Percentiles rank a stretch among this genome's conserved stretches.
Conservation (phyloP, 1,139 yeast genomes). For the Magnusiomyces sp. region DNA sequence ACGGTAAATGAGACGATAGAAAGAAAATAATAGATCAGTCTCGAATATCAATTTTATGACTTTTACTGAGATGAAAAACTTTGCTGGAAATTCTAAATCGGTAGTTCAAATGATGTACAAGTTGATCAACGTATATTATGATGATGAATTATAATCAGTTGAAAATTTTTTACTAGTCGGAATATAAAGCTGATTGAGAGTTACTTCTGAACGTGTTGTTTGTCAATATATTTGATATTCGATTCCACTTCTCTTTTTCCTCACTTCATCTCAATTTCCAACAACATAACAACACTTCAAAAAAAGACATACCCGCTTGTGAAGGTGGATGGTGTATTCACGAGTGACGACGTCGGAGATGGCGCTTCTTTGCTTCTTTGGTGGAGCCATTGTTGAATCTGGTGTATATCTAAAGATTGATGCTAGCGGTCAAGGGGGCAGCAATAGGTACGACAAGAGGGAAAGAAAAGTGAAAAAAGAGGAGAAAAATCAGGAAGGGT, state of each 20-base stretch:
- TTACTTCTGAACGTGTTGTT: too few species aligned
- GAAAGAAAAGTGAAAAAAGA: conserved; percentile 9
- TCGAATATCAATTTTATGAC: too few species aligned
- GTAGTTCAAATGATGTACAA: too few species aligned
- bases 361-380: conserved; percentile 58
- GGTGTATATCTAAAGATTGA: conserved; percentile 6
- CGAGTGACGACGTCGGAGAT: conserved; percentile 99
- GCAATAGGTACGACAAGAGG: conserved; percentile 9
- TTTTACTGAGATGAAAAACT: too few species aligned
- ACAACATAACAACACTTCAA: neutral
- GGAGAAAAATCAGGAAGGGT: neutral
- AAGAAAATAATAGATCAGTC: too few species aligned
- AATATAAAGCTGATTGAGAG: too few species aligned
- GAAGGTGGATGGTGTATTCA: conserved; percentile 99
- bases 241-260: neutral
- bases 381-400: conserved; percentile 30
- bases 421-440: conserved; percentile 11
- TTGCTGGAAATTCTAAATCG: too few species aligned
- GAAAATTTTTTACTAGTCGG: too few species aligned
- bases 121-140: too few species aligned
- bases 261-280: neutral
- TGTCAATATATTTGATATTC: too few species aligned
- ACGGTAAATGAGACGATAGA: too few species aligned
- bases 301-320: conserved; percentile 82
- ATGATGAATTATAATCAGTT: too few species aligned